Conservation (phyloP, 2,329 filamentous ascomycete species). For the Chaetomiaceae sp. region DNA sequence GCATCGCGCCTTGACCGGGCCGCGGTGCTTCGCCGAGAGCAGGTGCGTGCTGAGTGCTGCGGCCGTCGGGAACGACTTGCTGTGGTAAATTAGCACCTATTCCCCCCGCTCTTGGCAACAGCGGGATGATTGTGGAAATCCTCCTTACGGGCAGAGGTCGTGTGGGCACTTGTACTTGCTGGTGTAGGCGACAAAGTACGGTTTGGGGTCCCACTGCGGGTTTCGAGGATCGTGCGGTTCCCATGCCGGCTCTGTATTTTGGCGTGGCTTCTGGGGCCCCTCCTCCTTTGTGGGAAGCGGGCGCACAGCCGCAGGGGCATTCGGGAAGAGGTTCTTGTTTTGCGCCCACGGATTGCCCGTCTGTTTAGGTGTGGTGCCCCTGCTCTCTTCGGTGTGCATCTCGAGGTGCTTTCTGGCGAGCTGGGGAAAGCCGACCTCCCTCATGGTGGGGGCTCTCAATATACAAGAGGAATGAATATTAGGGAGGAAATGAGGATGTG, state of each 20-base stretch:
- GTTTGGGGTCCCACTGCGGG: slow-evolving; percentile 41
- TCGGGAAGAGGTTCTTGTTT: slow-evolving; percentile 27
- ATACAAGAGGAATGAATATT: too few species aligned
- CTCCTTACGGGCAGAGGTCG: slow-evolving; percentile 44
- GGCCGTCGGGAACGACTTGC: slow-evolving; percentile 37
- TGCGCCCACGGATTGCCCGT: slow-evolving; percentile 22
- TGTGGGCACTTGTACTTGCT: slow-evolving; percentile 51
- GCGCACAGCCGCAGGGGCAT: slow-evolving; percentile 21
- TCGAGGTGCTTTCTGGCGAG: neutral
- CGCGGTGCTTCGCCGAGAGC: slow-evolving; percentile 37
- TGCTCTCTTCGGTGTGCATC: neutral
- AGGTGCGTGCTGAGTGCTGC: slow-evolving; percentile 40
- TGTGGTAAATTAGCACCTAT: too few species aligned
- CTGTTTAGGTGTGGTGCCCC: slow-evolving; percentile 2
- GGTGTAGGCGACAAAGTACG: slow-evolving; percentile 42
- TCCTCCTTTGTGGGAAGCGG: slow-evolving; percentile 22
- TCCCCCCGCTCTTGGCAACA: too few species aligned
- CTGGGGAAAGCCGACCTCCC: slow-evolving; percentile 2
- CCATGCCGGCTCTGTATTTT: slow-evolving; percentile 6
- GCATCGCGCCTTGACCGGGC: slow-evolving; percentile 35
- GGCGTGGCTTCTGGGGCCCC: slow-evolving; percentile 7
- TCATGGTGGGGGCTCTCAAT: too few species aligned
- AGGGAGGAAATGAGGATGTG: too few species aligned
- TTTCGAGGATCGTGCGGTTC: slow-evolving; percentile 41
- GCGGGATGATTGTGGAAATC: too few species aligned